phyloP scores from a whole-genome alignment of 192 early-diverging fungal species.

The Obelidium mucronatum region DNA sequence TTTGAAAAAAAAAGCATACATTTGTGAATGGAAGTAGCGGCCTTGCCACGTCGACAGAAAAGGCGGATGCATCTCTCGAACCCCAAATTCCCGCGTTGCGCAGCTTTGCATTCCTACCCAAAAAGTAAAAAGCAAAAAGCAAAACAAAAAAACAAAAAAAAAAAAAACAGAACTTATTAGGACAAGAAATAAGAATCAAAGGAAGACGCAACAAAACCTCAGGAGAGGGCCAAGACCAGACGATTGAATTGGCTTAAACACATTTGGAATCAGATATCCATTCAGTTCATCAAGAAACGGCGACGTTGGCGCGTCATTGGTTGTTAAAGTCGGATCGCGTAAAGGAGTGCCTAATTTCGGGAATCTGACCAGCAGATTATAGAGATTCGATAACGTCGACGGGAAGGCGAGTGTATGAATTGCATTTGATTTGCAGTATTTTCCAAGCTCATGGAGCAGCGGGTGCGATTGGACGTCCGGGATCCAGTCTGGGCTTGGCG shows the following conservation, averaged over 20 bases:
- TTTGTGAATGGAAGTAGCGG: constrained; percentile 22
- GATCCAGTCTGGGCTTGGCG: background rate
- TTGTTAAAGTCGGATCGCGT: background rate
- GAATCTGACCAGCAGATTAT: background rate
- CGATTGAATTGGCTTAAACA: background rate
- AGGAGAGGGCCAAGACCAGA: background rate
- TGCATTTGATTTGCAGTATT: background rate
- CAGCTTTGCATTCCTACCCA: constrained; percentile 21
- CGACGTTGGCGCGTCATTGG: background rate
- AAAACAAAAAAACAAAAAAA: background rate
- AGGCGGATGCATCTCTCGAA: constrained; percentile 22
- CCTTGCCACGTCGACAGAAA: constrained; percentile 9
- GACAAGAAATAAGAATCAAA: background rate
- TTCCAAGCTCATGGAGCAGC: background rate
- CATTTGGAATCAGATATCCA: constrained; percentile 1
- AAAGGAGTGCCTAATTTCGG: background rate
- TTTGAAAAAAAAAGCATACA: constrained; percentile 2
- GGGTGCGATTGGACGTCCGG: background rate
- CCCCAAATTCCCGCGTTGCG: constrained; percentile 20
- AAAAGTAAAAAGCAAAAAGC: no score
- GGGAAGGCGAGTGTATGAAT: constrained; percentile 5
- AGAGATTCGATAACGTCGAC: background rate
- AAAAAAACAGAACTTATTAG: background rate
- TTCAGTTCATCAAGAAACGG: background rate
- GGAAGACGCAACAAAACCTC: background rate